Evolutionary conservation across 2,329 filamentous ascomycete genomes (phyloP), one percentile per base, ranked within the genome.

Genomic region (Penicillium griseofulvum): DNA sequence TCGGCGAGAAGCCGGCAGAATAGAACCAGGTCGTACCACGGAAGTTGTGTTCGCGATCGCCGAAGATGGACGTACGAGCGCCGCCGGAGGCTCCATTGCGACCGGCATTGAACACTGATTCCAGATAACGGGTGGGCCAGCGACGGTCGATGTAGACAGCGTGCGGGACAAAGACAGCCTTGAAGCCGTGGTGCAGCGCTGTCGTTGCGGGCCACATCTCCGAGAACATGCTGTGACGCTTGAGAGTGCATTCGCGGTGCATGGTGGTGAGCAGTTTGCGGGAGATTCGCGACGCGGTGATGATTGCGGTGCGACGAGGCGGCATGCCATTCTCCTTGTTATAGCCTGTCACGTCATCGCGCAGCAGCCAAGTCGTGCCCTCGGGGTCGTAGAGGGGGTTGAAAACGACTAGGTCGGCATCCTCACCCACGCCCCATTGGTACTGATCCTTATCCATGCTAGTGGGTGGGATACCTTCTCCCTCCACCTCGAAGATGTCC

Each of bases 191-290:
- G 57, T 97, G 92, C 10, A 97, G 81, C 1, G 92, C 90, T 1
- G 90, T 86, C 0, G 89, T 94, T 1, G 88, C 87, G 0, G 92
- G 90, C 91, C 91, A 97, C 92, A 97, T 97, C 74, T 97, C 93
- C 0, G 91, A 90, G 71, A 96, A 96, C 78, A 94, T 95, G 61
- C 90, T 89, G 73, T 95, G 89, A 65, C 91, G 92, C 68, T 88
- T 87, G 66, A 90, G 83, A 29, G 87, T 85, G 4, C 92, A 96
- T 77, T 96, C 91, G 52, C 86, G 83, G 78, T 97, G 93, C 93
- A 97, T 97, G 17, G 87, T 87, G 58, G 86, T 79, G 14, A 97
- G 81, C 45, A 97, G 84, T 44, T 85, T 85, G 46, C 87, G 86
- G 12, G 89, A 94, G 76, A 97, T 88, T 50, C 93, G 86, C 0